Evolutionary conservation across 2,329 filamentous ascomycete genomes (phyloP), one percentile per base, ranked within the genome.

Genomic region (Hymenoscyphus albidus): DNA sequence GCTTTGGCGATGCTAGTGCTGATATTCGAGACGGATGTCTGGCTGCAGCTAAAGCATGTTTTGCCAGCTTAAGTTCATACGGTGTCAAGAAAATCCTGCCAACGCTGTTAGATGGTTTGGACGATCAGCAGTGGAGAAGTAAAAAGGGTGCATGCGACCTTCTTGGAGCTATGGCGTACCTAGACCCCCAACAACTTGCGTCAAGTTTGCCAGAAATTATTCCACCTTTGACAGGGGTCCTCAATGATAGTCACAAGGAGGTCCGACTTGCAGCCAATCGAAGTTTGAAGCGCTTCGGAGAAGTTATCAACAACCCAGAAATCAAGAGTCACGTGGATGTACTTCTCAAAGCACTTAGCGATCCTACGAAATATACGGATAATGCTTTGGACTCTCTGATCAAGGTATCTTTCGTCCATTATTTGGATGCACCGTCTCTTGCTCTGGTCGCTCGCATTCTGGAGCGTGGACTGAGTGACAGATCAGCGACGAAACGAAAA

Each of bases 181-280:
- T 99, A 39, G 95, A 98, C 76, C 94, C 96, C 7, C 91, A 97
- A 70, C 95, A 99, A 76, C 85, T 99, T 18, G 93, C 95, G 0
- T 85, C 90, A 71, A 98, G 93, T 76, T 80, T 99, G 72, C 95
- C 95, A 1, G 93, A 96, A 64, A 99, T 99, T 71, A 99, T 99
- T 70, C 95, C 96, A 32, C 94, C 96, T 16, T 83, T 99, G 64
- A 98, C 96, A 1, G 88, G 90, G 57, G 95, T 98, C 3, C 81
- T 99, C 65, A 99, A 97, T 71, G 95, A 99, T 80, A 97, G 92
- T 73, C 95, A 99, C 80, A 99, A 99, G 78, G 95, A 99, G 79
- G 95, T 99, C 39, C 87, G 95, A 66, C 82, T 87, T 56, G 93
- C 92, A 27, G 95, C 95, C 7, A 99, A 99, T 78, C 89, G 94